Evolutionary conservation across 495 filamentous ascomycete genomes (phyloP).

Genomic region (Hyphodiscus hymeniophilus): DNA sequence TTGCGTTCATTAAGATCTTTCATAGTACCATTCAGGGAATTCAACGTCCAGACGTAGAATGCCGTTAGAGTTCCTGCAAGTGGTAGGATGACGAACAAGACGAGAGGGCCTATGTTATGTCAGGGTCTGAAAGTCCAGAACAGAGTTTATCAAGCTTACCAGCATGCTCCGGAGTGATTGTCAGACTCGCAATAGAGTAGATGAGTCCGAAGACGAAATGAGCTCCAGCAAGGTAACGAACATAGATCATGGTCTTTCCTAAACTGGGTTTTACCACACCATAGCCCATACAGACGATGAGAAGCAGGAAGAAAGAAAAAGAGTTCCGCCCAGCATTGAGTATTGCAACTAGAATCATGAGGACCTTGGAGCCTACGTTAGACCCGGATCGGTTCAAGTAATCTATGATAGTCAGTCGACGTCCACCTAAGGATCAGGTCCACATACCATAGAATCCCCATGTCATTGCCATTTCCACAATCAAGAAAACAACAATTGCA

Average conservation of each 20-base stretch:
- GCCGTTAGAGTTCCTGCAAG: constrained; percentile 87
- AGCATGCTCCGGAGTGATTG: constrained; percentile 74
- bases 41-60: constrained; percentile 99
- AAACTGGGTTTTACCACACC: constrained; percentile 95
- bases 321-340: constrained; percentile 92
- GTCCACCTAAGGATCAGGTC: not conserved
- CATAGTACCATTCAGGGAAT: constrained; percentile 87
- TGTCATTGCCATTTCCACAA: constrained; percentile 93
- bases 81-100: constrained; percentile 92
- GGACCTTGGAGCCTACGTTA: constrained; percentile 71
- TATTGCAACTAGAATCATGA: constrained; percentile 84
- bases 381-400: constrained; percentile 84
- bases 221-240: constrained; percentile 79
- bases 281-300: constrained; percentile 99
- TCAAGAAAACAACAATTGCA: constrained; percentile 88
- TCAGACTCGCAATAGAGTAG: constrained; percentile 82
- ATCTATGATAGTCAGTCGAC: constrained; percentile 43
- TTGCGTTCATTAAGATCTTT: constrained; percentile 92
- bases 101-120: constrained; percentile 54
- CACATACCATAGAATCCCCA: constrained; percentile 81
- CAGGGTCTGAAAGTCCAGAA: not conserved
- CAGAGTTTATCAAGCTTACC: constrained; percentile 25
- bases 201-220: constrained; percentile 95
- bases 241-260: constrained; percentile 88
- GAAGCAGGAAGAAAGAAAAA: constrained; percentile 96